phyloP scores from a whole-genome alignment of 31 red algal species.

The Bonnemaisonia californica region DNA sequence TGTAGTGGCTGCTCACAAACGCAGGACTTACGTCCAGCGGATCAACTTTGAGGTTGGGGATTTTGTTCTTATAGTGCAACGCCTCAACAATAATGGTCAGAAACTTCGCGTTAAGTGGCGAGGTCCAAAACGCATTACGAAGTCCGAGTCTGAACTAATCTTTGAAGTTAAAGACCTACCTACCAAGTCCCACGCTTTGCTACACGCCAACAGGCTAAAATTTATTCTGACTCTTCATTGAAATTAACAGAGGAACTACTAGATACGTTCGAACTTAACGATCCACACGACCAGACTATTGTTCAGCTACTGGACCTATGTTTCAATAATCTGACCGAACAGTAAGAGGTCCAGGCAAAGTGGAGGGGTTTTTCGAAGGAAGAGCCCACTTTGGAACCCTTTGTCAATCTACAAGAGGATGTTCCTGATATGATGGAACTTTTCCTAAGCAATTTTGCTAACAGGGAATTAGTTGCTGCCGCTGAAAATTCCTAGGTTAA shows the following conservation, averaged over 20 bases:
- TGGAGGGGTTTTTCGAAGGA: constrained; percentile 39
- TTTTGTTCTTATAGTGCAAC: constrained; percentile 1
- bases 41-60: constrained; percentile 3
- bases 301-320: constrained; percentile 3
- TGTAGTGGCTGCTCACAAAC: neutral
- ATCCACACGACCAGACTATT: neutral
- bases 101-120: constrained; percentile 8
- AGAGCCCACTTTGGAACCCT: constrained; percentile 22
- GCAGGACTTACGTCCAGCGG: neutral
- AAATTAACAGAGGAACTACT: neutral
- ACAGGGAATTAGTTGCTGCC: neutral
- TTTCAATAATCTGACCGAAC: neutral
- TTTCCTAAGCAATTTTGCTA: constrained; percentile 1
- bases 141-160: too few species aligned
- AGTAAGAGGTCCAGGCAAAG: neutral
- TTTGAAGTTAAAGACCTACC: too few species aligned
- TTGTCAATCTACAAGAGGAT: constrained; percentile 11
- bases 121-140: constrained; percentile 7
- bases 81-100: neutral
- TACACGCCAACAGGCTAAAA: constrained; percentile 21
- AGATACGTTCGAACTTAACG: constrained; percentile 24
- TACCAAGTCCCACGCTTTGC: neutral
- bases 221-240: constrained; percentile 13
- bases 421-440: constrained; percentile 7
- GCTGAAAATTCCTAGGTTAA: too few species aligned